Base-by-base conservation (phyloP, 495 filamentous ascomycete species). In the Oidiodendron maius region DNA sequence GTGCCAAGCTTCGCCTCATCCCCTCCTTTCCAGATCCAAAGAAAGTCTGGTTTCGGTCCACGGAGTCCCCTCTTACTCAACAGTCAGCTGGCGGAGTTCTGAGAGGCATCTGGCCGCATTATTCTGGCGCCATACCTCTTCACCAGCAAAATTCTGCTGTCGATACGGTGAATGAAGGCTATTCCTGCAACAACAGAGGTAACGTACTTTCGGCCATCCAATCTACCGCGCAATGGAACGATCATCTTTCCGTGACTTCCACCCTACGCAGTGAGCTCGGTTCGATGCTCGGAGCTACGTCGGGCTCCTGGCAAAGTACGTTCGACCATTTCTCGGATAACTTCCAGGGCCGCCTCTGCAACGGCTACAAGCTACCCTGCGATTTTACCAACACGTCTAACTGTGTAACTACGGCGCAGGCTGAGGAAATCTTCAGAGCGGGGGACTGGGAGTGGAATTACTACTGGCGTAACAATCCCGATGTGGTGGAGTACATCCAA, bases 381-480 rank as follows among this genome's bases (percentile, higher is more conserved):
- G 20, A 36, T 20, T 17, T 34, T 9, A 3, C 13, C 22, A 20
- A 46, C 16, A 20, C 13, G 10, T 18, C 44, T 3, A 36, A 46
- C 25, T 46, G 44, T 20, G 44, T 46, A 2, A 35, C 6, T 2
- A 35, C 37, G 25, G 44, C 3, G 12, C 44, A 46, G 37, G 44
- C 44, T 20, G 28, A 46, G 3, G 44, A 46, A 23, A 30, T 46
- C 16, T 46, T 46, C 20, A 26, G 44, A 3, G 44, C 44, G n/a
- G 44, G 44, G 2, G 44, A 46, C 28, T 46, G 44, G 44, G 44
- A 46, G 30, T 46, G 44, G 44, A 46, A 46, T 16, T 46, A 46
- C 28, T 46, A 36, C 26, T 46, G 44, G 44, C 41, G 41, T 4
- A 37, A 13, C 65, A 16, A 45, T 17, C 43, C 43, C 25, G 21